Evolutionary conservation across 1,284 basidiomycete species (phyloP).

Genomic region (Naganishia sp.): DNA sequence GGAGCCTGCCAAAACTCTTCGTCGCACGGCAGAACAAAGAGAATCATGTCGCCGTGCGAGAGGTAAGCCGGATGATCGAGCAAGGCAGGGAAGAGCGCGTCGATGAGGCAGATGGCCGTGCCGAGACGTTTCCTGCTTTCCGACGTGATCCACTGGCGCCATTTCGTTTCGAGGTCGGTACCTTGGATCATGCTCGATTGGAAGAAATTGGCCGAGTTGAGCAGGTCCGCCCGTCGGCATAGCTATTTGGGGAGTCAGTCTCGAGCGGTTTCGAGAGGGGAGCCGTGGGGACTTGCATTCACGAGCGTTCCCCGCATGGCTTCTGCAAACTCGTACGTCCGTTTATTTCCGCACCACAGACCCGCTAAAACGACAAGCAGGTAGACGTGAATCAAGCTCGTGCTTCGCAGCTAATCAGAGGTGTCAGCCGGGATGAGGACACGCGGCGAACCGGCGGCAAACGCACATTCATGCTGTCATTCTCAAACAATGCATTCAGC

Average conservation of each 20-base stretch:
- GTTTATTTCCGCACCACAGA: conserved; percentile 37
- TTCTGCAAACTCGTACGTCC: conserved; percentile 39
- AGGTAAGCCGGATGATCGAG: conserved; percentile 62
- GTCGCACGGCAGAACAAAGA: conserved; percentile 37
- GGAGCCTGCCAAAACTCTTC: conserved; percentile 37
- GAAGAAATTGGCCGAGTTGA: conserved; percentile 28
- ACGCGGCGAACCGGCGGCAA: too few species aligned
- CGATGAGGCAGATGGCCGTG: conserved; percentile 36
- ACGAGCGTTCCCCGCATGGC: conserved; percentile 36
- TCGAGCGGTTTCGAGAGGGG: too few species aligned
- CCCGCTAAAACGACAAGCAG: conserved; percentile 35
- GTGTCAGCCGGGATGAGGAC: neutral
- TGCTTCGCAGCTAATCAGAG: conserved; percentile 29
- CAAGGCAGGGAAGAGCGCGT: conserved; percentile 60
- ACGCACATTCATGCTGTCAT: conserved; percentile 37
- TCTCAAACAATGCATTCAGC: conserved; percentile 35
- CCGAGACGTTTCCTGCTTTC: conserved; percentile 40
- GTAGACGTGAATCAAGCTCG: conserved; percentile 36
- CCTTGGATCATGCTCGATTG: conserved; percentile 17
- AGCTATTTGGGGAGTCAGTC: conserved; percentile 30
- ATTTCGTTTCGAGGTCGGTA: conserved; percentile 29
- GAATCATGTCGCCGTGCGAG: conserved; percentile 39
- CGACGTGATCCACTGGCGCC: conserved; percentile 36
- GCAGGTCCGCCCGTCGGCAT: conserved; percentile 37
- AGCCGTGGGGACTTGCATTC: conserved; percentile 30